Evolutionary conservation across 108 stramenopile species (phyloP).

Genomic region (Nitzschia putrida): DNA sequence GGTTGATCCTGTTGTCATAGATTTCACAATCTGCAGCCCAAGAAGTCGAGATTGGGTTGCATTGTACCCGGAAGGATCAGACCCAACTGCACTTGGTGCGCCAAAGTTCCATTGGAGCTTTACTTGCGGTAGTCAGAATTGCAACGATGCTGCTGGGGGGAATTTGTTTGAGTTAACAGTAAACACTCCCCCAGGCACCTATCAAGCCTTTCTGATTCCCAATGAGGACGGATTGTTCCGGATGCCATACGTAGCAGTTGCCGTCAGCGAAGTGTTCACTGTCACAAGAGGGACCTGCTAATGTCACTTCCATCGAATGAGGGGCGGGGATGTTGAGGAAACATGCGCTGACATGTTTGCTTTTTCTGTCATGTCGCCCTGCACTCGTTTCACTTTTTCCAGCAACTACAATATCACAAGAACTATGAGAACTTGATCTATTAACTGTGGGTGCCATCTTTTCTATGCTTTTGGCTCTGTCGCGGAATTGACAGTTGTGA

Average conservation of each 20-base stretch:
- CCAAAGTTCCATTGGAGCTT: constrained; percentile 8
- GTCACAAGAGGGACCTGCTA: background rate
- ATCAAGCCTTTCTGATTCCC: constrained; percentile 13
- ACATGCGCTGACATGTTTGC: too few relatives aligned
- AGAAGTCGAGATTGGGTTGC: constrained; percentile 29
- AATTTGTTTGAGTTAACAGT: constrained; percentile 10
- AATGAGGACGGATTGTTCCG: background rate
- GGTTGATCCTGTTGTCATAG: constrained; percentile 15
- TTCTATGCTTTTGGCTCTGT: too few relatives aligned
- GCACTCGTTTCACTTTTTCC: too few relatives aligned
- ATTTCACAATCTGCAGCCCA: constrained; percentile 23
- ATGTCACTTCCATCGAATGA: background rate
- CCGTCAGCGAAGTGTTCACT: constrained; percentile 12
- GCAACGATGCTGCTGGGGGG: background rate
- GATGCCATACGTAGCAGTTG: constrained; percentile 9
- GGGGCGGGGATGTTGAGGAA: background rate
- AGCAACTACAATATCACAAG: too few relatives aligned
- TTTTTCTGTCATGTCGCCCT: too few relatives aligned
- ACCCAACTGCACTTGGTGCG: background rate
- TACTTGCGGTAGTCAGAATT: constrained; percentile 25
- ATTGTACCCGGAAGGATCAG: constrained; percentile 17
- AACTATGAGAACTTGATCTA: too few relatives aligned
- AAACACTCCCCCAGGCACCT: background rate
- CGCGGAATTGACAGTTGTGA: too few relatives aligned
- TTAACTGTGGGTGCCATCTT: too few relatives aligned